These are phyloP conservation scores for Ilyonectria destructans DNA, from an alignment of 2,329 filamentous ascomycete species.

Conservation along the genomic window DNA sequence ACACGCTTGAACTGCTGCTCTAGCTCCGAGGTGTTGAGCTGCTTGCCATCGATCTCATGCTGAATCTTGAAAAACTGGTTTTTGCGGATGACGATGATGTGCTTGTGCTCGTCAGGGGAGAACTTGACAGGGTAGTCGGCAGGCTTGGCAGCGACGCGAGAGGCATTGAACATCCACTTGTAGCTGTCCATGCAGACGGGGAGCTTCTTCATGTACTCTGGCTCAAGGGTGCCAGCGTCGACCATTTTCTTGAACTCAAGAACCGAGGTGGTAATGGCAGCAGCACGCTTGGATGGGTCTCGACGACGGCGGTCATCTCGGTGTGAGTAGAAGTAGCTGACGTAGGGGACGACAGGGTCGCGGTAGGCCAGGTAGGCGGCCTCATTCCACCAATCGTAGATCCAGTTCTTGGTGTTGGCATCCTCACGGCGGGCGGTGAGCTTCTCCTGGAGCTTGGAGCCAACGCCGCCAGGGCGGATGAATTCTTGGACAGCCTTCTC, in stretches of 20 bases:
- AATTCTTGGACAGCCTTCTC: constrained; percentile 92
- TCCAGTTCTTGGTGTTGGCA: constrained; percentile 91
- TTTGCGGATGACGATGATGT: constrained; percentile 93
- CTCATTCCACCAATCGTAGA: constrained; percentile 99
- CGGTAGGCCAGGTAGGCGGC: constrained; percentile 93
- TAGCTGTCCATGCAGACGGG: constrained; percentile 99
- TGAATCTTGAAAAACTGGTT: constrained; percentile 97
- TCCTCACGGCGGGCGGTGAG: constrained; percentile 85
- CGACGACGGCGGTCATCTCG: constrained; percentile 91
- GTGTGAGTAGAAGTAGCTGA: constrained; percentile 99
- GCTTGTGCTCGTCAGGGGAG: constrained; percentile 81
- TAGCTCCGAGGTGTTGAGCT: constrained; percentile 90
- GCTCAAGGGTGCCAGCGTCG: constrained; percentile 86
- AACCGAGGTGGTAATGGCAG: constrained; percentile 87
- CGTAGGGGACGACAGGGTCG: constrained; percentile 96
- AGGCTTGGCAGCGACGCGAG: constrained; percentile 86
- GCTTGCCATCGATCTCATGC: constrained; percentile 85
- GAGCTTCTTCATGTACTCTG: constrained; percentile 98
- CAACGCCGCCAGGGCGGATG: constrained; percentile 87
- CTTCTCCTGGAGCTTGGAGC: constrained; percentile 89
- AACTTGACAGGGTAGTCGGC: constrained; percentile 90
- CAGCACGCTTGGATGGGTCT: constrained; percentile 92
- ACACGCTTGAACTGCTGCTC: constrained; percentile 91
- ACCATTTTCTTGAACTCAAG: constrained; percentile 97
- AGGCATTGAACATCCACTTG: constrained; percentile 98